phyloP scores from a whole-genome alignment of 805 yeast genomes.

The Ogataea glucozyma region DNA sequence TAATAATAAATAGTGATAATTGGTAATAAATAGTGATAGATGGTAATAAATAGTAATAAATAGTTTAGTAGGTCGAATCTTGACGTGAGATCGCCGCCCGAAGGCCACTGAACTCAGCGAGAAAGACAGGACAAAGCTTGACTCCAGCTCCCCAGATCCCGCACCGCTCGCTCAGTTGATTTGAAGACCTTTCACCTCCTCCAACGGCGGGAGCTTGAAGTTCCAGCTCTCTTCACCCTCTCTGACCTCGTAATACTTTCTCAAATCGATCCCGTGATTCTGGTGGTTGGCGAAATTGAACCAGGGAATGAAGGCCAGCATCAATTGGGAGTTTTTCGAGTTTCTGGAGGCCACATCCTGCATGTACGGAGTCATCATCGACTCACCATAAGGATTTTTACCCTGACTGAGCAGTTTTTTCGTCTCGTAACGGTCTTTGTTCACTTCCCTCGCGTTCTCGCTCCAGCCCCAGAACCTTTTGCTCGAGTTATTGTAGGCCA shows the following conservation, averaged over 20 bases:
- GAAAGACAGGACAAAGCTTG: too few species aligned
- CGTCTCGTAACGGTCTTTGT: constrained; percentile 71
- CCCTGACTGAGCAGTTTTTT: constrained; percentile 66
- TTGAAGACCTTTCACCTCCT: constrained; percentile 42
- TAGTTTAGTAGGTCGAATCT: constrained; percentile 13
- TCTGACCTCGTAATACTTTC: constrained; percentile 56
- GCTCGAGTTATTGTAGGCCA: constrained; percentile 67
- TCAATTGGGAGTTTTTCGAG: constrained; percentile 67
- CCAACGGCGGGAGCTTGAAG: constrained; percentile 45
- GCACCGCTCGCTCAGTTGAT: neutral
- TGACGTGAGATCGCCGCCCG: too few species aligned
- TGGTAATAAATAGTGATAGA: constrained; percentile 15
- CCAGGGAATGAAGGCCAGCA: constrained; percentile 70
- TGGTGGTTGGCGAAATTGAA: constrained; percentile 81
- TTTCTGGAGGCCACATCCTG: constrained; percentile 77
- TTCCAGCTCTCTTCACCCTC: constrained; percentile 63
- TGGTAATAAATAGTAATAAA: constrained; percentile 16
- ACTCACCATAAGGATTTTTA: constrained; percentile 62
- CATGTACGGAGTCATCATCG: constrained; percentile 64
- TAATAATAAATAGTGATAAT: constrained; percentile 10
- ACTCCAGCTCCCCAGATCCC: too few species aligned
- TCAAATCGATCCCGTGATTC: constrained; percentile 74
- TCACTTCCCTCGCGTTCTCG: constrained; percentile 72
- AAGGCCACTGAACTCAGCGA: too few species aligned
- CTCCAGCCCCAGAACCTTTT: constrained; percentile 76